Evolutionary conservation across 1,284 basidiomycete species (phyloP), one percentile per base, ranked within the genome.

Genomic region (Ceratobasidium sp.): DNA sequence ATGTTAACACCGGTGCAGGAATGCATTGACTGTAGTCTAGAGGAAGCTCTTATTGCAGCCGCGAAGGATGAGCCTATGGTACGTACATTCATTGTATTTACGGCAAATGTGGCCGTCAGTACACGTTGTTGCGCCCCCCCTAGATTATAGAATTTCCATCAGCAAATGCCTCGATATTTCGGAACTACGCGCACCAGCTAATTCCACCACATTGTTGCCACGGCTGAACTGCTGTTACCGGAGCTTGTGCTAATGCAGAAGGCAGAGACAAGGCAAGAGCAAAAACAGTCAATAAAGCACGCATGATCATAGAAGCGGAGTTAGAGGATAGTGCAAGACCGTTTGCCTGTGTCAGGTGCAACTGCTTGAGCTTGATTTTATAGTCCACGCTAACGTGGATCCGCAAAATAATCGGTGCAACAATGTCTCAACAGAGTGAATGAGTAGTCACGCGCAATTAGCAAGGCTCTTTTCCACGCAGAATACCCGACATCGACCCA

Each of bases 341-440:
- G 31, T 34, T 15, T 12, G 40, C 13, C n/a, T 20, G 15, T 38
- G n/a, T 17, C n/a, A 7, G 34, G 3, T 38, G 35, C 40, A 20
- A 55, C 12, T 55, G n/a, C 8, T 15, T 20, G n/a, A 17, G 32
- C 15, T 38, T 8, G 32, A 32, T n/a, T 20, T 7, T 42, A 15
- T 22, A 5, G 15, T 17, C 43, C 43, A 17, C 43, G 43, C 17
- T 6, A 17, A 43, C 56, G 34, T 58, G 56, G 56, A 58, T 58
- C 32, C 56, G 56, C 56, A 58, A 31, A 45, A 45, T 58, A 13
- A 45, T 58, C 56, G 56, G 56, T n/a, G 43, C 43, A n/a, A n/a
- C n/a, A n/a, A n/a, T n/a, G n/a, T n/a, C n/a, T n/a, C n/a, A n/a
- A n/a, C n/a, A n/a, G n/a, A n/a, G n/a, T n/a, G n/a, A n/a, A n/a